These are phyloP conservation scores for Rhizopogon roseolus DNA, from an alignment of 768 basidiomycete genomes.

Conservation along the genomic window DNA sequence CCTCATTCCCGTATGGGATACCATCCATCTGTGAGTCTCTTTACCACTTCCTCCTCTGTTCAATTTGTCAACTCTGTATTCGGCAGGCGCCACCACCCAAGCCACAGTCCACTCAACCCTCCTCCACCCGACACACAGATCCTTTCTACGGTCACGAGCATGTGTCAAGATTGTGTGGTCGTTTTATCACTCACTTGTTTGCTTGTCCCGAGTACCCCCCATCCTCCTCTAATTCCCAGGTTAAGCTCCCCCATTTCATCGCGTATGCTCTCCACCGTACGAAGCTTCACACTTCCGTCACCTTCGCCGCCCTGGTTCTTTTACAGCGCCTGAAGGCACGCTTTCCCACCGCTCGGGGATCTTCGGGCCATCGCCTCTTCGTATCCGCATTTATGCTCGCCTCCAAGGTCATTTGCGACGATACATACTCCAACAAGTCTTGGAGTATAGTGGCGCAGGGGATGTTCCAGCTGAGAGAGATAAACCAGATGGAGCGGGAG, in stretches of 20 bases:
- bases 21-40: too few relatives aligned
- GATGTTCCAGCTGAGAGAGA: conserved; percentile 73
- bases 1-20: too few relatives aligned
- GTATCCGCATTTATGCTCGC: conserved; percentile 74
- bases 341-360: conserved; percentile 73
- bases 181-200: too few relatives aligned
- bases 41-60: too few relatives aligned
- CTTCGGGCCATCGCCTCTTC: conserved; percentile 67
- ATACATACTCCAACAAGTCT: conserved; percentile 90
- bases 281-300: conserved; percentile 51
- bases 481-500: conserved; percentile 80
- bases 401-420: conserved; percentile 84
- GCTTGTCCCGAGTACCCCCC: too few relatives aligned
- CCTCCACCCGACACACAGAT: too few relatives aligned
- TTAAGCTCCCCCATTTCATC: conserved; percentile 52
- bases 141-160: too few relatives aligned
- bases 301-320: conserved; percentile 36
- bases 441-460: conserved; percentile 90
- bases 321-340: conserved; percentile 64
- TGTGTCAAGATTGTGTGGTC: too few relatives aligned
- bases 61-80: too few relatives aligned
- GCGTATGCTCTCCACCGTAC: conserved; percentile 69
- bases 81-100: too few relatives aligned
- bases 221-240: conserved; percentile 5
- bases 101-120: too few relatives aligned